phyloP scores from a whole-genome alignment of 192 early-diverging fungal species.

The Backusella circina region DNA sequence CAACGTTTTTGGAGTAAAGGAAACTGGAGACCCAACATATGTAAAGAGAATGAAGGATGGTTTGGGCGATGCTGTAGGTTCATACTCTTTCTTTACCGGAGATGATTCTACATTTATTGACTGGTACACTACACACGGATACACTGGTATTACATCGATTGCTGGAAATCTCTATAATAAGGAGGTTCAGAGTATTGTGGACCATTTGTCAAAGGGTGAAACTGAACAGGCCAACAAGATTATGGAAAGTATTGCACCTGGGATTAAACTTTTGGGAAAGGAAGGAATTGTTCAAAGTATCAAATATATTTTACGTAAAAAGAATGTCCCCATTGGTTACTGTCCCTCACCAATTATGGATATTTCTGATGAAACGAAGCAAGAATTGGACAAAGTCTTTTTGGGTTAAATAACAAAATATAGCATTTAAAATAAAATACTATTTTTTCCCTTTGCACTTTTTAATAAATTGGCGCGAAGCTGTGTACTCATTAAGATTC shows the following conservation, averaged over 20 bases:
- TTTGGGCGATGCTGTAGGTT: neutral
- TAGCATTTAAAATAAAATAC: neutral
- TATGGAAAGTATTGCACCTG: neutral
- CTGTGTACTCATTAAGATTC: neutral
- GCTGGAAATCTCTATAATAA: slow-evolving; percentile 6
- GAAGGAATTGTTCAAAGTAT: slow-evolving; percentile 2
- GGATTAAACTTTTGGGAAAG: neutral
- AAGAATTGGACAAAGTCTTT: neutral
- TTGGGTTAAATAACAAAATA: neutral
- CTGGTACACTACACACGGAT: slow-evolving; percentile 1
- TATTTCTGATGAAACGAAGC: neutral
- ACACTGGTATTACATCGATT: slow-evolving; percentile 18
- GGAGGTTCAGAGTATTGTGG: neutral
- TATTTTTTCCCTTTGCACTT: neutral
- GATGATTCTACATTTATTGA: neutral
- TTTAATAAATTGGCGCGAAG: neutral
- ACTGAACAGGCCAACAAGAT: slow-evolving; percentile 1
- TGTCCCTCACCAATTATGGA: slow-evolving; percentile 14
- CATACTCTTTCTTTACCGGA: slow-evolving; percentile 11
- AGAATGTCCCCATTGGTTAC: slow-evolving; percentile 9
- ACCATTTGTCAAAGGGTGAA: neutral
- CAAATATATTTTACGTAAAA: slow-evolving; percentile 22
- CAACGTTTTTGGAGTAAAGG: slow-evolving; percentile 16
- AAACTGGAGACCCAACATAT: slow-evolving; percentile 11
- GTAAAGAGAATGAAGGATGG: slow-evolving; percentile 11